Evolutionary conservation across 352 stramenopile species (phyloP), one percentile per base, ranked within the genome.

Genomic region (Globisporangium emineosum): DNA sequence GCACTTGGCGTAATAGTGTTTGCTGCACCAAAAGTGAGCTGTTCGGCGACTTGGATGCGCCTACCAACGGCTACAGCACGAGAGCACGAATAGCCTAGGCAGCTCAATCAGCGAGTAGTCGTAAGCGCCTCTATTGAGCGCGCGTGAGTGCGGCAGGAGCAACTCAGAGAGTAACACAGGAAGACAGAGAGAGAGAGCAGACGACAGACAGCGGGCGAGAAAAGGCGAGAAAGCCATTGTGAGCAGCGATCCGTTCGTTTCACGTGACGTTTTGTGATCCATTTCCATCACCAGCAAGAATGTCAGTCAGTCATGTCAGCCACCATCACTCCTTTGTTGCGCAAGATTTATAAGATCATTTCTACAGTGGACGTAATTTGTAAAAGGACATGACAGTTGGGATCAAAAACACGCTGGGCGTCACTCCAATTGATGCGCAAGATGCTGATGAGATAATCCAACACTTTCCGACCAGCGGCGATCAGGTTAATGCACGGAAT

Each of bases 191-290:
- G 13, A 45, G 37, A 45, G 40, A 47, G 27, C 19, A 2, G 17
- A 57, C 51, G 29, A 42, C 27, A 57, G 51, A 29, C 51, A n/a
- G n/a, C n/a, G n/a, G n/a, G 29, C 51, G 29, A 57, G 51, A 57
- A 57, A 57, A 57, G 51, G 51, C 51, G 51, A 23, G 9, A n/a
- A 21, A 42, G 29, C 10, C 27, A 47, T 47, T 47, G 40, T 45
- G 15, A 7, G 17, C n/a, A n/a, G n/a, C 17, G 35, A 43, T 43
- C 17, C 29, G 42, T 57, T 29, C 51, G 51, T 57, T 57, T 57
- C 51, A 23, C 29, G 29, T 57, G 51, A 42, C 51, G 51, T 57
- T 57, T 57, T 57, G 51, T 27, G 51, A 57, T 57, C 30, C 51
- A 57, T 57, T 57, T 33, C 8, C 17, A 37, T 30, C 17, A 40